phyloP scores from a whole-genome alignment of 2,329 filamentous ascomycete species.

The Xylogone sp. region DNA sequence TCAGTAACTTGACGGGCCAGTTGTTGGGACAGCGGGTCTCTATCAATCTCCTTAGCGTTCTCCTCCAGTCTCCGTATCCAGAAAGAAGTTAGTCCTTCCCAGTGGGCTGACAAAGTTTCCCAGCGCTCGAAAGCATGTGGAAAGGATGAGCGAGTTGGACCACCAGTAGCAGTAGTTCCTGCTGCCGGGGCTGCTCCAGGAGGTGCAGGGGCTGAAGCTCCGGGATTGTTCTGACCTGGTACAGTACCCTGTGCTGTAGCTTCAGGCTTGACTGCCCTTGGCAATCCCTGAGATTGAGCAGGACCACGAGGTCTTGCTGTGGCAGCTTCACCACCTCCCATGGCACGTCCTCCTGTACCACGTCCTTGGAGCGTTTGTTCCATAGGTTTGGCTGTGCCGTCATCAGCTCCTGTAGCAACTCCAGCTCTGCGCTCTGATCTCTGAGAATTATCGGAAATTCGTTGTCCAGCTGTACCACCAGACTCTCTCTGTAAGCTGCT shows the following conservation, averaged over 20 bases:
- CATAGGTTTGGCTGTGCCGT: constrained; percentile 4
- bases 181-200: constrained; percentile 1
- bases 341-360: constrained; percentile 19
- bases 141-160: constrained; percentile 63
- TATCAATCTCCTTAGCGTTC: constrained; percentile 79
- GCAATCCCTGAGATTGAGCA: constrained; percentile 13
- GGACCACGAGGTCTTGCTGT: constrained; percentile 22
- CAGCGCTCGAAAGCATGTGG: constrained; percentile 97
- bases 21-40: constrained; percentile 80
- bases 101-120: constrained; percentile 95
- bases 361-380: constrained; percentile 22
- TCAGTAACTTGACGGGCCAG: constrained; percentile 93
- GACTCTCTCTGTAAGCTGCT: constrained; percentile 13
- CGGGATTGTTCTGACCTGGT: constrained; percentile 14
- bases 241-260: constrained; percentile 14
- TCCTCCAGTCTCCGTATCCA: constrained; percentile 93
- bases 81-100: constrained; percentile 95
- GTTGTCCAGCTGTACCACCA: constrained; percentile 18
- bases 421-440: constrained; percentile 22
- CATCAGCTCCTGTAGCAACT: constrained; percentile 10
- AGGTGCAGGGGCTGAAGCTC: constrained; percentile 6
- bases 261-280: constrained; percentile 17
- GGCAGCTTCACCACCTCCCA: constrained; percentile 23
- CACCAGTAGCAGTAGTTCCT: constrained; percentile 8
- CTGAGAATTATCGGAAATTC: constrained; percentile 28